phyloP scores from a whole-genome alignment of 257 asterid genomes.

The Gentiana macrophylla region DNA sequence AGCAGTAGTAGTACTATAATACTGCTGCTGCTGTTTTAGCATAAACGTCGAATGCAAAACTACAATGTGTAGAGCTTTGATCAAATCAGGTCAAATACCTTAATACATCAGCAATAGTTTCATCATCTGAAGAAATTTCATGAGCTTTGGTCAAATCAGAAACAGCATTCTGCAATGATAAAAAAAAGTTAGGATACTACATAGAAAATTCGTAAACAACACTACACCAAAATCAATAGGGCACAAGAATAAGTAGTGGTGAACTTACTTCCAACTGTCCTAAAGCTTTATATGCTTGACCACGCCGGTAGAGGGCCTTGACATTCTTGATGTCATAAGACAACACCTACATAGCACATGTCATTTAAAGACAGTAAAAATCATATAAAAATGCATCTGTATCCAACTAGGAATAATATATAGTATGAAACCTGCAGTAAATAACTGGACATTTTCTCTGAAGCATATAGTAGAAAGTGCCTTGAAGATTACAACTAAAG shows the following conservation, averaged over 20 bases:
- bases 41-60: no score
- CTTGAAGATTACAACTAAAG: constrained; percentile 1
- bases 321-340: constrained; percentile 54
- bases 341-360: constrained; percentile 49
- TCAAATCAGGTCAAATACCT: constrained; percentile 37
- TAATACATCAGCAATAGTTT: constrained; percentile 75
- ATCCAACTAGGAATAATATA: no score
- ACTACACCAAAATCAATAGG: neutral
- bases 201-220: neutral
- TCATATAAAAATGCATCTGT: neutral
- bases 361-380: neutral
- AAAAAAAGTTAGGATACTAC: constrained; percentile 7
- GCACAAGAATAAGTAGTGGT: constrained; percentile 5
- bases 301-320: constrained; percentile 92
- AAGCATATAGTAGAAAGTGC: neutral
- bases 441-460: no score
- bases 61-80: neutral
- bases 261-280: constrained; percentile 62
- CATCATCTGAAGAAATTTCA: constrained; percentile 83
- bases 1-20: no score
- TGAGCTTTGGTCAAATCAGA: constrained; percentile 77
- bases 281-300: constrained; percentile 77
- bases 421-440: no score
- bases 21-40: no score
- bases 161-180: constrained; percentile 59